Conservation (phyloP, 768 basidiomycete genomes). For the Pleurotus pulmonarius region DNA sequence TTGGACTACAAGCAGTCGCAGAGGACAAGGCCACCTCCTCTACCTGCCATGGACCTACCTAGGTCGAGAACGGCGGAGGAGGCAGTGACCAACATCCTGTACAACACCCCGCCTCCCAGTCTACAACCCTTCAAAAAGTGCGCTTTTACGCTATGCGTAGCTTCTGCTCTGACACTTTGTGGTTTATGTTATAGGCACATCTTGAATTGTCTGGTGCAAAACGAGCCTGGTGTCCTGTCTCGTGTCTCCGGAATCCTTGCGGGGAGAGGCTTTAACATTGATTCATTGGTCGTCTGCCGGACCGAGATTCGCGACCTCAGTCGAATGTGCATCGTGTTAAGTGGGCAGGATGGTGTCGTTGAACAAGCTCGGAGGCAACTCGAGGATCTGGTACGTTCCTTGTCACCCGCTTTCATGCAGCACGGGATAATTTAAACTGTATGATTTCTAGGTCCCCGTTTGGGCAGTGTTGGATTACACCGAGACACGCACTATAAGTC, state of each 20-base stretch:
- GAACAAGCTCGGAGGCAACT: constrained; percentile 96
- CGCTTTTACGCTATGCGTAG: constrained; percentile 19
- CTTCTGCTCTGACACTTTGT: constrained; percentile 8
- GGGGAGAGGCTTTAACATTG: constrained; percentile 96
- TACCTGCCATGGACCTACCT: constrained; percentile 84
- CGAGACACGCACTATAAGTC: constrained; percentile 83
- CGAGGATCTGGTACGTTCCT: constrained; percentile 81
- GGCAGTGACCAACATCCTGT: constrained; percentile 95
- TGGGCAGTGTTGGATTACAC: constrained; percentile 99
- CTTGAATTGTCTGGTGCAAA: constrained; percentile 97
- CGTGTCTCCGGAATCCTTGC: constrained; percentile 97
- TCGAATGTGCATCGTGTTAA: constrained; percentile 97
- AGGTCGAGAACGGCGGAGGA: constrained; percentile 85
- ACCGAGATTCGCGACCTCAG: constrained; percentile 96
- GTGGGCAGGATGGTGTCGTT: constrained; percentile 95
- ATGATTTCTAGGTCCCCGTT: constrained; percentile 76
- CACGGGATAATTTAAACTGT: neutral
- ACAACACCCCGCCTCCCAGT: constrained; percentile 92
- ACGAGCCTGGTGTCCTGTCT: constrained; percentile 98
- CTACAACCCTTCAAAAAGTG: constrained; percentile 92
- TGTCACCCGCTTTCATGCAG: neutral
- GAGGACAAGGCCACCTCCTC: constrained; percentile 70
- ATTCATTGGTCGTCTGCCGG: constrained; percentile 95
- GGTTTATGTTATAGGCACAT: constrained; percentile 61
- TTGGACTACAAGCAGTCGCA: constrained; percentile 86